phyloP scores from a whole-genome alignment of 1,139 yeast genomes.

The Diutina pseudorugosa region DNA sequence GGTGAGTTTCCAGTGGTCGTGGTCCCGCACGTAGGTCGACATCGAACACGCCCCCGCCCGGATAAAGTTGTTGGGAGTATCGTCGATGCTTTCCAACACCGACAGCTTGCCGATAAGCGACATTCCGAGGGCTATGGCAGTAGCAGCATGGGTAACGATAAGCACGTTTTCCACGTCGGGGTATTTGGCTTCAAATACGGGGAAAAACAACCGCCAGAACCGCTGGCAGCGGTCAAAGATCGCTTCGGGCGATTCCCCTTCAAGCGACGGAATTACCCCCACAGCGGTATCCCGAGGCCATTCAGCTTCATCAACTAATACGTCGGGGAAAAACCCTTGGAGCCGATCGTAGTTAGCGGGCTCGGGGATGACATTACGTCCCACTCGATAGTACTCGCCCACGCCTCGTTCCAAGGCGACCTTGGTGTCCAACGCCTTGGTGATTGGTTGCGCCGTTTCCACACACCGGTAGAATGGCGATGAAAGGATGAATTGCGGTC shows the following conservation, averaged over 20 bases:
- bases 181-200: conserved; percentile 34
- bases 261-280: conserved; percentile 37
- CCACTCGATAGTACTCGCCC: conserved; percentile 58
- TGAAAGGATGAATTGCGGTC: conserved; percentile 51
- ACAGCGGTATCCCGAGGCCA: conserved; percentile 23
- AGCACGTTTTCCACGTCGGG: conserved; percentile 47
- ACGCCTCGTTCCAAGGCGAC: conserved; percentile 60
- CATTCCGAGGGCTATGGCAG: conserved; percentile 69
- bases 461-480: conserved; percentile 89
- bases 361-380: conserved; percentile 38
- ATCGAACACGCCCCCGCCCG: conserved; percentile 35
- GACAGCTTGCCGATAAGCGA: conserved; percentile 31
- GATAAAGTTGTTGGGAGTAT: conserved; percentile 10
- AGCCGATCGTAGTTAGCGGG: conserved; percentile 46
- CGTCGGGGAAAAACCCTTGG: conserved; percentile 34
- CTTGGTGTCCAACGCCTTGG: conserved; percentile 41
- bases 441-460: conserved; percentile 67
- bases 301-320: conserved; percentile 29
- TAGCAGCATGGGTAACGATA: conserved; percentile 74
- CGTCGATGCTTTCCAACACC: conserved; percentile 43
- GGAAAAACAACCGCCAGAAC: conserved; percentile 41
- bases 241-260: conserved; percentile 57
- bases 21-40: conserved; percentile 21
- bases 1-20: conserved; percentile 35
- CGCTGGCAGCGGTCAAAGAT: conserved; percentile 41